These are phyloP conservation scores for Tricholoma hemisulphureum DNA, from an alignment of 768 basidiomycete species.

Conservation along the genomic window DNA sequence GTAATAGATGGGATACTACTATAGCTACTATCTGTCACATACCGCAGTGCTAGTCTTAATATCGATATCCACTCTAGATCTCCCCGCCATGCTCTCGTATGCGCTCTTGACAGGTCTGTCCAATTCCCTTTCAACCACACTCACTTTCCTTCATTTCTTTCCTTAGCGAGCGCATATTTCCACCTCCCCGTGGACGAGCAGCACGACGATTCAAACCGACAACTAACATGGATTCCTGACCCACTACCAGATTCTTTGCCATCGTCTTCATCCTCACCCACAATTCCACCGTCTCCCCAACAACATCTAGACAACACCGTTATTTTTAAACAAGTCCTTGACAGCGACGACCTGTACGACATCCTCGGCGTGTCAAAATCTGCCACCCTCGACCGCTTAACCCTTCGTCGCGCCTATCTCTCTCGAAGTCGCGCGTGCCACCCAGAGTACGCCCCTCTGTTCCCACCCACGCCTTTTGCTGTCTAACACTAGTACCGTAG, in stretches of 20 bases:
- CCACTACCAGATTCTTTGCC: constrained; percentile 25
- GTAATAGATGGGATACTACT: no score
- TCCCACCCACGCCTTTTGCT: not conserved
- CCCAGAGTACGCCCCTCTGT: constrained; percentile 78
- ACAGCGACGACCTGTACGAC: constrained; percentile 65
- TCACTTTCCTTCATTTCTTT: constrained; percentile 7
- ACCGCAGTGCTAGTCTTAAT: no score
- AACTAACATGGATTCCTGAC: constrained; percentile 48
- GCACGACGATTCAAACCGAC: constrained; percentile 45
- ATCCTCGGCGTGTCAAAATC: constrained; percentile 65
- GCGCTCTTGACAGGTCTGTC: constrained; percentile 42
- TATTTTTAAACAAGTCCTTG: constrained; percentile 54
- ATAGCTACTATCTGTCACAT: no score
- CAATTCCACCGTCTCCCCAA: not conserved
- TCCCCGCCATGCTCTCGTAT: constrained; percentile 42
- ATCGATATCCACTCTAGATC: no score
- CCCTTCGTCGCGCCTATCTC: constrained; percentile 75
- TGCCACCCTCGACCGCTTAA: constrained; percentile 52
- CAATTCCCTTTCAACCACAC: not conserved
- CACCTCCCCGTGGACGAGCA: constrained; percentile 62
- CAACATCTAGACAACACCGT: not conserved
- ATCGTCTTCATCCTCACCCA: constrained; percentile 10
- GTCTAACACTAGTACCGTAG: constrained; percentile 39
- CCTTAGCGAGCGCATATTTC: constrained; percentile 59
- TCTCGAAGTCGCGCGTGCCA: constrained; percentile 74